phyloP scores from a whole-genome alignment of 2,329 filamentous ascomycete genomes.

The Amesomyces nigricolor region DNA sequence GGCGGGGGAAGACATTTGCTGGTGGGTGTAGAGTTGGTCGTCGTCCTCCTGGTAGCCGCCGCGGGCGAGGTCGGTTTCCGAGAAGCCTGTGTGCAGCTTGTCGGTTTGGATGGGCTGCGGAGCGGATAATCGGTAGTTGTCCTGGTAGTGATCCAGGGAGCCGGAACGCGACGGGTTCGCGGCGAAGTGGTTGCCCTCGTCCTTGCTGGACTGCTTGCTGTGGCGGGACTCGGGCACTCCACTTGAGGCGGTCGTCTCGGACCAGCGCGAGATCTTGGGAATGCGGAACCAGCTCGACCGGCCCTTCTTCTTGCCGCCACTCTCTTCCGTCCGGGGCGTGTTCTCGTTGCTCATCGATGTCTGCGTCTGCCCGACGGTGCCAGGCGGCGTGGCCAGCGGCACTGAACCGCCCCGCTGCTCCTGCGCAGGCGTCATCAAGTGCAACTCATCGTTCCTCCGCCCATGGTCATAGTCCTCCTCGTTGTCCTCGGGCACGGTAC shows the following conservation, averaged over 20 bases:
- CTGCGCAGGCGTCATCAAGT: conserved; percentile 57
- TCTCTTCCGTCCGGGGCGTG: conserved; percentile 69
- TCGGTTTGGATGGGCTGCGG: conserved; percentile 47
- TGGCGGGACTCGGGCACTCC: conserved; percentile 71
- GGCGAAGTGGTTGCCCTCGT: conserved; percentile 40
- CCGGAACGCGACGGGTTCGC: conserved; percentile 22
- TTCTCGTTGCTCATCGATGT: conserved; percentile 67
- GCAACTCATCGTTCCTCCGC: conserved; percentile 38
- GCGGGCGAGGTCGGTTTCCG: conserved; percentile 43
- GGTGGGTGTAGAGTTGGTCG: conserved; percentile 19
- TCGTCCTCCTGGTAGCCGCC: conserved; percentile 25
- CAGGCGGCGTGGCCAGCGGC: conserved; percentile 55
- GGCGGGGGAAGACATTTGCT: conserved; percentile 36
- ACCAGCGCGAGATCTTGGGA: conserved; percentile 95
- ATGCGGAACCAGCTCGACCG: conserved; percentile 64
- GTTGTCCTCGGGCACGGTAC: conserved; percentile 79
- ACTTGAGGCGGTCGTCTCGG: conserved; percentile 88
- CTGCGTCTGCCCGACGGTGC: conserved; percentile 36
- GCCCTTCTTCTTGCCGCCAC: conserved; percentile 83
- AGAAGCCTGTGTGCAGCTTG: conserved; percentile 53
- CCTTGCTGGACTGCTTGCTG: conserved; percentile 55
- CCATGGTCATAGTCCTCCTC: conserved; percentile 62
- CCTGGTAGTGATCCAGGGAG: conserved; percentile 52
- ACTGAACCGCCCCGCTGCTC: conserved; percentile 51
- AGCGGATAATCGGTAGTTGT: conserved; percentile 52